These are phyloP conservation scores for Parathielavia hyrcaniae DNA, from an alignment of 495 filamentous ascomycete species.

Conservation along the genomic window DNA sequence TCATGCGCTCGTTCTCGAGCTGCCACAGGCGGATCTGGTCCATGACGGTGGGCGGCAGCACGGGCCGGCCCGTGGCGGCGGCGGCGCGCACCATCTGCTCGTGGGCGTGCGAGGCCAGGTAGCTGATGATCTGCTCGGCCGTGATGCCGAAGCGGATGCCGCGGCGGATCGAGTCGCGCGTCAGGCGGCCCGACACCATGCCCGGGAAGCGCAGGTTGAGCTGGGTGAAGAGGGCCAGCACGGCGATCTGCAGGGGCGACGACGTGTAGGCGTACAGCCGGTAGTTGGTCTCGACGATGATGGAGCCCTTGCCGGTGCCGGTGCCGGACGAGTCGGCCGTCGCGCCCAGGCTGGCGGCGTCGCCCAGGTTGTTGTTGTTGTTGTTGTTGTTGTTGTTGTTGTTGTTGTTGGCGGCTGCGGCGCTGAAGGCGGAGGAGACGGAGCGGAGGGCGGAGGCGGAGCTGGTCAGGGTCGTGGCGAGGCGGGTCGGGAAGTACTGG, in stretches of 20 bases:
- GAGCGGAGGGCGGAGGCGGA: slow-evolving; percentile 70
- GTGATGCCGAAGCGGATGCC: slow-evolving; percentile 91
- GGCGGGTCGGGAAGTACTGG: slow-evolving; percentile 89
- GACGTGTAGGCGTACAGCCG: slow-evolving; percentile 93
- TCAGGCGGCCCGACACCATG: slow-evolving; percentile 83
- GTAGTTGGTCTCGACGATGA: slow-evolving; percentile 98
- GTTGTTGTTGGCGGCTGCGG: slow-evolving; percentile 45
- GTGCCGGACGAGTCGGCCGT: slow-evolving; percentile 10
- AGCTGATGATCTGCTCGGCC: slow-evolving; percentile 84
- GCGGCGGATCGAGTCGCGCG: slow-evolving; percentile 73
- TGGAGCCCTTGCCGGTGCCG: slow-evolving; percentile 60
- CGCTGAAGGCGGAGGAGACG: slow-evolving; percentile 49
- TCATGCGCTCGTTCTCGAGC: slow-evolving; percentile 89
- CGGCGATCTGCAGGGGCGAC: slow-evolving; percentile 85
- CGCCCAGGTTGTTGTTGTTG: slow-evolving; percentile 37
- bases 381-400: no score
- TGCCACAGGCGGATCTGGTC: slow-evolving; percentile 98
- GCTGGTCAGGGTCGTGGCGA: slow-evolving; percentile 84
- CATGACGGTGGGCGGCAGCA: slow-evolving; percentile 89
- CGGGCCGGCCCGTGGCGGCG: slow-evolving; percentile 49
- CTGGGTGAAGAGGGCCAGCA: slow-evolving; percentile 82
- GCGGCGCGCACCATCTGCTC: slow-evolving; percentile 74
- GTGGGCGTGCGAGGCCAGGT: slow-evolving; percentile 84
- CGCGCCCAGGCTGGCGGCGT: slow-evolving; percentile 38
- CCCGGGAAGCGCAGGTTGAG: slow-evolving; percentile 85